A percentile compares a stretch with the other conserved stretches of the same genome.
These are phyloP conservation scores for Pythium myriotylum DNA, from an alignment of 352 stramenopile genomes.

Conservation along the genomic window DNA sequence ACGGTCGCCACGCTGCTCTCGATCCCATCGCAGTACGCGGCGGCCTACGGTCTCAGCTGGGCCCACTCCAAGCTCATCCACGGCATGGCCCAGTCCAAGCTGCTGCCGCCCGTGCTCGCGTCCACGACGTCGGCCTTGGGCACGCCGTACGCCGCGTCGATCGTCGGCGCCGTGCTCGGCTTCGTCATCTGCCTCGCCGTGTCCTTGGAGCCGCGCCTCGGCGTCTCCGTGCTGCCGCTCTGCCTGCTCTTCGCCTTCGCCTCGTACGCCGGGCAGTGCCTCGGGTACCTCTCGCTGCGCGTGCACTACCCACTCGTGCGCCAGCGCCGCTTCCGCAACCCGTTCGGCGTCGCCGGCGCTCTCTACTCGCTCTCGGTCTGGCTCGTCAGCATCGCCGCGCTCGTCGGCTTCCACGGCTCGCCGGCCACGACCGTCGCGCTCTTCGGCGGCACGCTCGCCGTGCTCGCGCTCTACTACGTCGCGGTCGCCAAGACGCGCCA, in stretches of 20 bases:
- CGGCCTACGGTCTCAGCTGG: constrained; percentile 19
- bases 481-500: constrained; percentile 26
- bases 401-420: constrained; percentile 8
- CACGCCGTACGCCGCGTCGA: constrained; percentile 12
- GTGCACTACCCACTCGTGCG: constrained; percentile 11
- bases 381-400: neutral
- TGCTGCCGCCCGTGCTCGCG: constrained; percentile 11
- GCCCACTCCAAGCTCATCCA: constrained; percentile 9
- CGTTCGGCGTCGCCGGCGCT: neutral
- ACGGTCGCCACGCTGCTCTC: neutral
- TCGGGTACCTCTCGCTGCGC: constrained; percentile 30
- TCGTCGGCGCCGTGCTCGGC: constrained; percentile 5
- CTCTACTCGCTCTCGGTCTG: no score
- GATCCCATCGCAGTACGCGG: neutral
- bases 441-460: constrained; percentile 2
- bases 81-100: constrained; percentile 12
- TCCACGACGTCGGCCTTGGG: constrained; percentile 13
- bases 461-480: constrained; percentile 23
- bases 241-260: constrained; percentile 28
- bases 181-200: constrained; percentile 25
- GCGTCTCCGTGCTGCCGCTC: constrained; percentile 19
- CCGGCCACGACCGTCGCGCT: no score
- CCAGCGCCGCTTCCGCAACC: neutral
- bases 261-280: constrained; percentile 34
- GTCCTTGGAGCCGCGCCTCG: neutral